Base-by-base conservation (phyloP, 768 basidiomycete species). In the Obba rivulosa region DNA sequence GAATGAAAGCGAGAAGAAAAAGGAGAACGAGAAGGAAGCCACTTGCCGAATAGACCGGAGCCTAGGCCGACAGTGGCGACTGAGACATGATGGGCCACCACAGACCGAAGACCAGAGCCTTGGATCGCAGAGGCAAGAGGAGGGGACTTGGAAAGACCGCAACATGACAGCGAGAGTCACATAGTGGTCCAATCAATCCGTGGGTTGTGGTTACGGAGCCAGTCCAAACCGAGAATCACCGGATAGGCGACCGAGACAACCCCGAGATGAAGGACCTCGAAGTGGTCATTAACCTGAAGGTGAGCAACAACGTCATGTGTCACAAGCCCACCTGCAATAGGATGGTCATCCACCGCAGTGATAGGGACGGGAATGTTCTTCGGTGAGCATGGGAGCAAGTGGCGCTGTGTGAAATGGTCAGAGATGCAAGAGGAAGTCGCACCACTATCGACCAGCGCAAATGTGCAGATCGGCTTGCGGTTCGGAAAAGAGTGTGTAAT, bases 311-410 rank as follows among this genome's bases (percentile, higher is more conserved):
- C 55, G 44, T 70, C 65, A 23, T 70, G 66, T 39, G 69, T 69
- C 24, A 72, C 57, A 8, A 69, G 54, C 4, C 72, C 72, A 42
- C 66, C 69, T n/a, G 65, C 60, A 31, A 72, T 65, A 3, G 69
- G 71, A 34, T 62, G 57, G 50, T 72, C 57, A 44, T 73, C 69
- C 24, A 72, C 63, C 2, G 67, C 63, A 28, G 61, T 55, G 21
- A 72, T 65, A 23, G 69, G 66, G 38, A 68, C 44, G 9, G 69
- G 67, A n/a, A 52, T 46, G 31, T 61, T 48, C 57, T 67, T 67
- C 7, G 49, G 35, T 45, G 56, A 48, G n/a, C 60, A 61, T n/a
- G 68, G 58, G 31, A 71, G 52, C 11, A 60, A 61, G 43, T 71
- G 65, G 10, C 62, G 50, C 34, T 56, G 41, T 8, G 64, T 57